phyloP scores from a whole-genome alignment of 2,329 filamentous ascomycete species.

The Zalaria obscura region DNA sequence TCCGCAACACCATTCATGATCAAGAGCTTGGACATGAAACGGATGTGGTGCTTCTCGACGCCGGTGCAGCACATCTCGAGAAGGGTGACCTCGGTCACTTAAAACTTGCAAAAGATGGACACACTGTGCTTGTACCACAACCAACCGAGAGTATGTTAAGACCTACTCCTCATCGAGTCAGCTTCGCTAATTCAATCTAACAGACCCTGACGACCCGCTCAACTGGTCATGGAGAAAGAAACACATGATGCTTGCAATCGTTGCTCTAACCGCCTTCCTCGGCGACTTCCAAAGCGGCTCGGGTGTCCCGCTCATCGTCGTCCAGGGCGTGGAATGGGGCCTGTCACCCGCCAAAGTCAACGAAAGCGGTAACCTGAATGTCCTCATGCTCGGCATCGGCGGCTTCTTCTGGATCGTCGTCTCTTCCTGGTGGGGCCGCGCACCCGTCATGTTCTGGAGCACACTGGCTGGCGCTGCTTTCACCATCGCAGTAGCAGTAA shows the following conservation, averaged over 20 bases:
- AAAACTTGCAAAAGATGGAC: neutral
- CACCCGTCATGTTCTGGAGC: constrained; percentile 18
- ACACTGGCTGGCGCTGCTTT: constrained; percentile 9
- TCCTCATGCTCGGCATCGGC: neutral
- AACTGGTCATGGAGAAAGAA: constrained; percentile 7
- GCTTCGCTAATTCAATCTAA: no score
- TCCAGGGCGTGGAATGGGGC: neutral
- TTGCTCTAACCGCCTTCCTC: neutral
- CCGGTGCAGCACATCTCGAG: neutral
- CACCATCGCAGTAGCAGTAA: constrained; percentile 9
- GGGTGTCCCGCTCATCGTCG: neutral
- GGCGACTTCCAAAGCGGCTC: neutral
- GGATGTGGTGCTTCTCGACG: neutral
- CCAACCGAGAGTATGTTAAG: constrained; percentile 5
- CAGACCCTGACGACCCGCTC: constrained; percentile 9
- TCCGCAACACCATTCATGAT: neutral
- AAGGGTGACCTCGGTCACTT: neutral
- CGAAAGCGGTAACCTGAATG: neutral
- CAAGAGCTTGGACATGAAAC: neutral
- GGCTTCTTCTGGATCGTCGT: neutral
- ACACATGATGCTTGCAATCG: neutral
- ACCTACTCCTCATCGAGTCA: no score
- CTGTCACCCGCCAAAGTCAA: neutral
- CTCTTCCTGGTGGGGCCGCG: constrained; percentile 4
- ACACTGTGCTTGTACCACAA: constrained; percentile 11